Evolutionary conservation across 495 filamentous ascomycete genomes (phyloP), one percentile per base, ranked within the genome.

Genomic region (Hapsidospora chrysogenum): DNA sequence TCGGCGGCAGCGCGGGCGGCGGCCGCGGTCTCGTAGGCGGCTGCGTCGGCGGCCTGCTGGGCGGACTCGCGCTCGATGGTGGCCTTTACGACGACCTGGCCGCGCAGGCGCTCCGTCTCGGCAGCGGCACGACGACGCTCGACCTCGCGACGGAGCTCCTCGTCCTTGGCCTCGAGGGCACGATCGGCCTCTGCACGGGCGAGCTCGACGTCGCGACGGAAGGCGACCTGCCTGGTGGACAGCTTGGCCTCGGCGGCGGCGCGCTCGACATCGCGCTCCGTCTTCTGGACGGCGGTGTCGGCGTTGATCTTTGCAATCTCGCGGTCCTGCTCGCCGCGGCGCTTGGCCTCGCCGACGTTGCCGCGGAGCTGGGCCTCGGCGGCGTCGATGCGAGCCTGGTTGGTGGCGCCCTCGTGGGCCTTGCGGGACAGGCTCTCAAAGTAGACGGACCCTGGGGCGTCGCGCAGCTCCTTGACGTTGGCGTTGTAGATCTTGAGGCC

Each of bases 391-490:
- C 78, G 72, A 16, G 62, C 64, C 48, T 89, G 80, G 48, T 85
- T 86, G 29, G 72, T 72, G 13, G 82, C 82, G 16, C 79, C 80
- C 48, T 89, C 82, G 43, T 83, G 78, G 1, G 82, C 81, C 50
- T 89, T 89, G 41, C 76, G 71, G 21, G 72, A 77, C 3, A 86
- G 67, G 17, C 74, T 77, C 19, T 74, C 73, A 48, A 86, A 86
- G 56, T 89, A 89, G 42, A 75, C 72, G 26, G 72, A 77, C 29
- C 72, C 72, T 9, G 73, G 77, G 0, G 79, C 77, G 44, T 87
- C 81, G 43, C 81, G 74, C 9, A 89, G 68, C 44, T 89, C 82
- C 50, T 85, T 85, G 39, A 86, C 75, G 54, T 85, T 81, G 51
- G 76, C 68, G 47, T 80, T 80, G 57, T 84, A 80, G 41, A 75